Base-by-base conservation (phyloP, 2,329 filamentous ascomycete genomes). In the Mariannaea sp. region DNA sequence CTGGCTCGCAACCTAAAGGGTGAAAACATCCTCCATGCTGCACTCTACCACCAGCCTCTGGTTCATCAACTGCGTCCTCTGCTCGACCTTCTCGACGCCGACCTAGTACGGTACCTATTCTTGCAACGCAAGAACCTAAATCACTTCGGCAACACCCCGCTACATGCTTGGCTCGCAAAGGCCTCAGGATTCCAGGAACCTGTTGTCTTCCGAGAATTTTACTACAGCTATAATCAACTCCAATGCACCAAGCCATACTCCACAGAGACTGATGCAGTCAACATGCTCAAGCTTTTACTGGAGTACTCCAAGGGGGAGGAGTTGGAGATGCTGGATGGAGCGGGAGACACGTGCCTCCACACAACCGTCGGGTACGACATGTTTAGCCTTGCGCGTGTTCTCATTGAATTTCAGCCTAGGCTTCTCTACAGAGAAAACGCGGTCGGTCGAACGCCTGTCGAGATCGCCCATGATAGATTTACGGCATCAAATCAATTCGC, bases 361-460 rank as follows among this genome's bases (percentile, higher is more conserved):
- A 79, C 76, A 0, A 77, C 80, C 9, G 76, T 85, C 16, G 66
- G 71, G 49, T 66, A 70, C 7, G 62, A 70, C 10, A 59, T 72
- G 29, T 59, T 74, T 7, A 66, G 64, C 29, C 60, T 80, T 1
- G 62, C 74, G 32, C 70, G 74, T 12, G 64, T 74, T 3, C 63
- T 89, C 3, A 71, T 92, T 9, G 73, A 80, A 8, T 74, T 74
- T 59, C 77, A 81, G 14, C 82, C 86, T 0, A 75, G 77, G 20
- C 75, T 92, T 2, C 73, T 91, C 0, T 79, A 82, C 60, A 81
- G 85, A 17, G 90, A 94, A 68, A 92, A 92, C 60, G 83, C 88
- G 0, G 88, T 88, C 0, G 90, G 90, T 2, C 80, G 82, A 13
- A 94, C 89, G 0, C 87, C 90, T 0, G 77, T 80, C 22, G 89